Percentiles rank a stretch among this genome's conserved stretches.
Evolutionary conservation across 345 rosid genomes (phyloP).

Genomic region (Alliaria petiolata): DNA sequence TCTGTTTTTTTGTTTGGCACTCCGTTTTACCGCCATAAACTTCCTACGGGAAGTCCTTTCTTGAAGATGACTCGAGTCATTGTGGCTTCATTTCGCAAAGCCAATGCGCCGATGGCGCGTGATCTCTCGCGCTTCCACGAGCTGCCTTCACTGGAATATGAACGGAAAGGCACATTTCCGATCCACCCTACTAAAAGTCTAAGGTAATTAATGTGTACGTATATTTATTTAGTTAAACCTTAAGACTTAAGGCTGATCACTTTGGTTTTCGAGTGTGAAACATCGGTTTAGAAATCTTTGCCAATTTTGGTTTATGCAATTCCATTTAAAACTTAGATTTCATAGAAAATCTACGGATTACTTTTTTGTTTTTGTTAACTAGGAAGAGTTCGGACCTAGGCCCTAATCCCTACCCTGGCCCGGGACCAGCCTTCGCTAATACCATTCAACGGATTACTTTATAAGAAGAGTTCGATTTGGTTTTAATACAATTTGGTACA

Average conservation of each 20-base stretch:
- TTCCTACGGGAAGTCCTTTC: conserved; percentile 74
- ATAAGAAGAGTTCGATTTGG: background rate
- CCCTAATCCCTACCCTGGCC: too few species aligned
- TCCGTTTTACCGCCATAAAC: conserved; percentile 63
- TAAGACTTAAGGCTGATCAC: background rate
- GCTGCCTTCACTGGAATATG: conserved; percentile 52
- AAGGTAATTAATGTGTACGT: conserved; percentile 45
- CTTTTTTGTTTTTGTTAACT: too few species aligned
- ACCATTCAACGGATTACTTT: too few species aligned
- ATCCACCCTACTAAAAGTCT: conserved; percentile 56
- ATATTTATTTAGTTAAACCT: background rate
- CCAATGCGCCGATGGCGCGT: conserved; percentile 41
- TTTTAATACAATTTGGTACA: background rate
- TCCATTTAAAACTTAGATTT: background rate
- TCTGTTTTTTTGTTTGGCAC: conserved; percentile 63
- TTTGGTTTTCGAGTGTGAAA: background rate
- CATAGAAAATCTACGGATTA: background rate
- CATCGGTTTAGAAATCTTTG: too few species aligned
- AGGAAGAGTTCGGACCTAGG: too few species aligned
- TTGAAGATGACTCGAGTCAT: conserved; percentile 71
- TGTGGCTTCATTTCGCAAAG: conserved; percentile 61
- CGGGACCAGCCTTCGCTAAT: too few species aligned
- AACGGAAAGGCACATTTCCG: conserved; percentile 45
- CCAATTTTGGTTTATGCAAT: background rate
- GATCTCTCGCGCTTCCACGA: conserved; percentile 52